Percentiles rank a stretch among this genome's conserved stretches.
These are phyloP conservation scores for Sporisorium exsertum DNA, from an alignment of 1,284 basidiomycete species.

Conservation along the genomic window DNA sequence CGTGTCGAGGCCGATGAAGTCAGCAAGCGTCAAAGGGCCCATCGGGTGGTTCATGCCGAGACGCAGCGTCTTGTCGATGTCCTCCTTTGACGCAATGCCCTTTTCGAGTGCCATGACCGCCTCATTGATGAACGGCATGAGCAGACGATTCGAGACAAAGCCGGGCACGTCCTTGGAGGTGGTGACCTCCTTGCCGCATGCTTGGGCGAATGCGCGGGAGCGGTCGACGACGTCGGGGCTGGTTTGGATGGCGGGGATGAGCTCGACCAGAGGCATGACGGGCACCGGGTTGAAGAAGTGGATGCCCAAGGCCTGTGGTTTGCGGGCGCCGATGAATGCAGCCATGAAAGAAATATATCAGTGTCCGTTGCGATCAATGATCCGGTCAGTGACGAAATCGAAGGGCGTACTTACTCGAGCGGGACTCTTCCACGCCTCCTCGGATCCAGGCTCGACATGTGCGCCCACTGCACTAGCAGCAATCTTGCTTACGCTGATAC, in stretches of 20 bases:
- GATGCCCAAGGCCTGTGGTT: constrained; percentile 73
- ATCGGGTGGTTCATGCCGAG: constrained; percentile 96
- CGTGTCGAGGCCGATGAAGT: constrained; percentile 88
- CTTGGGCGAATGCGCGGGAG: constrained; percentile 84
- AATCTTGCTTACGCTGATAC: constrained; percentile 93
- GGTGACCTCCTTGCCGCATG: constrained; percentile 81
- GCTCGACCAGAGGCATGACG: constrained; percentile 86
- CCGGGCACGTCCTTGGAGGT: constrained; percentile 83
- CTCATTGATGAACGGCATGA: constrained; percentile 93
- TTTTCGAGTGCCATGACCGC: constrained; percentile 93
- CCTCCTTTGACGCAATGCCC: constrained; percentile 89
- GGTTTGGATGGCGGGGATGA: constrained; percentile 93
- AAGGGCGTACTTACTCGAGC: constrained; percentile 33
- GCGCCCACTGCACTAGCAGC: constrained; percentile 73
- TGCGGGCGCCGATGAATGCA: neutral
- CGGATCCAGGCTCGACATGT: constrained; percentile 49
- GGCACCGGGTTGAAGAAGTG: constrained; percentile 89
- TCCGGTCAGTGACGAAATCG: neutral
- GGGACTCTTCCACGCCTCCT: constrained; percentile 52
- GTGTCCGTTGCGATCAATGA: neutral
- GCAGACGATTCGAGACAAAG: constrained; percentile 72
- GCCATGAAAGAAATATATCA: neutral
- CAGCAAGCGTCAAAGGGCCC: constrained; percentile 74
- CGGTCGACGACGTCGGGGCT: constrained; percentile 79
- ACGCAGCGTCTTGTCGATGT: constrained; percentile 92